Base-by-base conservation (phyloP, 23 red algal genomes). In the Gracilaria gracilis region DNA sequence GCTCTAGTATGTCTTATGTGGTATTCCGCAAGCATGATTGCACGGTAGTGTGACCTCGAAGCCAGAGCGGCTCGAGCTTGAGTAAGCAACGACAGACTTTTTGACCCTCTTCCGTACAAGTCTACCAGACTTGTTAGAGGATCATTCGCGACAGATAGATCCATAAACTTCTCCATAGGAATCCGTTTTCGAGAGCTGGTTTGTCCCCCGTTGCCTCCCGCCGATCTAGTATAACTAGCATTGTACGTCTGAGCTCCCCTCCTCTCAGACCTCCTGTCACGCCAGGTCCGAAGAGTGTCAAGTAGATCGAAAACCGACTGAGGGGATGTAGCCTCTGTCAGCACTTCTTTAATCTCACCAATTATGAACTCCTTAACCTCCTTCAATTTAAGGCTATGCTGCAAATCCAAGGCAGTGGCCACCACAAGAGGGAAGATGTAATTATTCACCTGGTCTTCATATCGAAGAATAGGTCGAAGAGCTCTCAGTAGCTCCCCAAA, bases 391-490 rank as follows among this genome's bases (percentile, higher is more conserved):
- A 67, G 37, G 13, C 42, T 58, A 19, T 71, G 58, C 61, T 85
- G 61, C n/a, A 79, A 15, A 64, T 90, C 86, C 57, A 98, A 64
- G 19, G 89, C 58, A 17, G 48, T 64, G 25, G 62, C 54, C 0
- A 98, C 50, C 27, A 88, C 87, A 71, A 94, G 75, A 11, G 97
- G 97, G 40, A 98, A 93, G n/a, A 95, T 58, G 83, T 92, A 89
- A 4, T 71, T 31, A 9, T 76, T 83, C 14, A 93, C 67, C 24
- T 65, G 71, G 46, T 88, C 88, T 58, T 98, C 91, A 42, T 96
- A 84, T 23, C 97, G 93, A 37, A 91, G 67, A 35, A 88, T 81
- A 32, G 83, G 88, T 20, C 69, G 83, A 49, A 81, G 77, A 27
- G 89, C 88, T 49, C n/a, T 80, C 37, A 86, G 55, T 24, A 58